Evolutionary conservation across 192 early-diverging fungal genomes (phyloP).

Genomic region (Coemansia sp.): DNA sequence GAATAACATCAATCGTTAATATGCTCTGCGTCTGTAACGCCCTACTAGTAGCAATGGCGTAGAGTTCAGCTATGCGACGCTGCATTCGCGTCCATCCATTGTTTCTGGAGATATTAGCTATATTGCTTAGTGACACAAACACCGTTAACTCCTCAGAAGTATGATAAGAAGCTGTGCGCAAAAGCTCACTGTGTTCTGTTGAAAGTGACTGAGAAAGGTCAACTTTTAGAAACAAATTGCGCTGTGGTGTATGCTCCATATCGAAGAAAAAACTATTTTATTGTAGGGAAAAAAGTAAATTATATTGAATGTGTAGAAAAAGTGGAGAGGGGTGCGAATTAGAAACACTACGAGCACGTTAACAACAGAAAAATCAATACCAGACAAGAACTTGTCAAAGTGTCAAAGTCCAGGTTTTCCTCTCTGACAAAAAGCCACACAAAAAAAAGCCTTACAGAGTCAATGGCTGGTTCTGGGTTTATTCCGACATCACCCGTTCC

Average conservation of each 20-base stretch:
- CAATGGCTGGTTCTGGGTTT: neutral
- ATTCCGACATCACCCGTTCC: neutral
- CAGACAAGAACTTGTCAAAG: neutral
- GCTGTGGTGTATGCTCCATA: conserved; percentile 21
- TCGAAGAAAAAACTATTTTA: neutral
- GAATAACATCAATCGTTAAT: conserved; percentile 26
- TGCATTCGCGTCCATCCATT: conserved; percentile 49
- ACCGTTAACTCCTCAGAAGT: conserved; percentile 36
- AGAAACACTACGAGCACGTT: neutral
- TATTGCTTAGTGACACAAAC: conserved; percentile 22
- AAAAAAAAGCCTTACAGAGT: neutral
- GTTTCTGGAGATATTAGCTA: neutral
- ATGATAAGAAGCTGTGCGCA: conserved; percentile 22
- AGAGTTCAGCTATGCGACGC: conserved; percentile 46
- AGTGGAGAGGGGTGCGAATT: neutral
- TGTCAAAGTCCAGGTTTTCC: neutral
- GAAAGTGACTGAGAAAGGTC: conserved; percentile 17
- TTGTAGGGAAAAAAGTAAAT: neutral
- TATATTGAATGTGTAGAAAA: neutral
- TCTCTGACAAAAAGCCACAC: neutral
- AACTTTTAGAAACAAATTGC: conserved; percentile 29
- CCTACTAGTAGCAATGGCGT: conserved; percentile 23
- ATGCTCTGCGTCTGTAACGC: conserved; percentile 11
- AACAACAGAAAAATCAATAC: neutral
- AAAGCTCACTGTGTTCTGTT: conserved; percentile 13